Conservation (phyloP, 768 basidiomycete species). For the Lentinula boryana region DNA sequence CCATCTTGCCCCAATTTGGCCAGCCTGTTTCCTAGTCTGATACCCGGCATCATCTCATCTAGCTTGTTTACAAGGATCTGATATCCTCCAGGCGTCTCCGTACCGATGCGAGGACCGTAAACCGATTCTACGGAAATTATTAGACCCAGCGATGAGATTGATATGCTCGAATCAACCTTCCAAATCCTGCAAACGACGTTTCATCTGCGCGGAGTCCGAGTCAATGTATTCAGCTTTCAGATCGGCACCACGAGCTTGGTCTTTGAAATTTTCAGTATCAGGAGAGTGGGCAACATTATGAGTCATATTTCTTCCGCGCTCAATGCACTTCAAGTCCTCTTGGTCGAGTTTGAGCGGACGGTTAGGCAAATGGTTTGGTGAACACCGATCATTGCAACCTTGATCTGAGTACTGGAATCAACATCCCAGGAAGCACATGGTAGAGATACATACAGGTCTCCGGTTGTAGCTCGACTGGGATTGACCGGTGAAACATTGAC, state of each 20-base stretch:
- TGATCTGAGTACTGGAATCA: neutral
- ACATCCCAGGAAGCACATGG: neutral
- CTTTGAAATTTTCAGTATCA: neutral
- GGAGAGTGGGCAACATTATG: neutral
- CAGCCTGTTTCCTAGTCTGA: slow-evolving; percentile 39
- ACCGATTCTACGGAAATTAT: slow-evolving; percentile 28
- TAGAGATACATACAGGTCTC: neutral
- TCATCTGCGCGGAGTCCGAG: neutral
- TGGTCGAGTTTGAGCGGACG: neutral
- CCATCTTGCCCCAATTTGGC: slow-evolving; percentile 13
- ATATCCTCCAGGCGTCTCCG: slow-evolving; percentile 34
- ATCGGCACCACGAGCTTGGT: neutral
- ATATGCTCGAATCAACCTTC: neutral
- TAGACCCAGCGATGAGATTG: neutral
- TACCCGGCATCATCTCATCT: slow-evolving; percentile 39
- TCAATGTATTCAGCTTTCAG: neutral
- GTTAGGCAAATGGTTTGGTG: neutral
- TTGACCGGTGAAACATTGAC: neutral
- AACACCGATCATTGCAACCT: neutral
- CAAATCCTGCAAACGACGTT: slow-evolving; percentile 1
- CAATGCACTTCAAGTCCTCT: neutral
- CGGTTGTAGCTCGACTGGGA: neutral
- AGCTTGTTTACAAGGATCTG: slow-evolving; percentile 29
- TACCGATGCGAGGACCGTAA: slow-evolving; percentile 33
- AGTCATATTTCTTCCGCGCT: neutral